A percentile compares a stretch with the other conserved stretches of the same genome.
These are phyloP conservation scores for Globisporangium polare DNA, from an alignment of 352 stramenopile genomes.

Conservation along the genomic window DNA sequence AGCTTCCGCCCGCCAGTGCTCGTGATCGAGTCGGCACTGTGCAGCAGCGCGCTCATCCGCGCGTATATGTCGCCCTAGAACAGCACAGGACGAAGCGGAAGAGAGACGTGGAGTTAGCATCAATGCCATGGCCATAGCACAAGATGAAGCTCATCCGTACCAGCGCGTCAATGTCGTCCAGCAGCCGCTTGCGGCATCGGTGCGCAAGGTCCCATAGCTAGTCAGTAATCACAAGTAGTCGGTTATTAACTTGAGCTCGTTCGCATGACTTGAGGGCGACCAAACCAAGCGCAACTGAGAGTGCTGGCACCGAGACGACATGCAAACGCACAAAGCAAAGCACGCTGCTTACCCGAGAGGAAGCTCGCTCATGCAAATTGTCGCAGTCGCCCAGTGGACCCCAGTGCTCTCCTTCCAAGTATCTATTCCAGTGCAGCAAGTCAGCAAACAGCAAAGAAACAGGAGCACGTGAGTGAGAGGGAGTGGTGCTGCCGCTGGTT, in stretches of 20 bases:
- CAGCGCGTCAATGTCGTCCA: slow-evolving; percentile 45
- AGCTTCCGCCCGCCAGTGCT: slow-evolving; percentile 21
- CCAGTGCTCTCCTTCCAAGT: slow-evolving; percentile 64
- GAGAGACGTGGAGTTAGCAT: not conserved
- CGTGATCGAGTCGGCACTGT: slow-evolving; percentile 10
- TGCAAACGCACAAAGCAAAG: no score
- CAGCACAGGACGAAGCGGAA: not conserved
- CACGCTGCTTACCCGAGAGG: slow-evolving; percentile 34
- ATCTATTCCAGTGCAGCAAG: slow-evolving; percentile 25
- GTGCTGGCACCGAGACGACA: not conserved
- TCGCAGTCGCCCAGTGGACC: slow-evolving; percentile 42
- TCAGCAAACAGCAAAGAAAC: not conserved
- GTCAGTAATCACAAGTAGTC: not conserved
- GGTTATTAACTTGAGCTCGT: not conserved
- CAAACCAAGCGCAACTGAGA: not conserved
- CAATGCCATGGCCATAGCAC: no score
- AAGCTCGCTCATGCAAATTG: slow-evolving; percentile 44
- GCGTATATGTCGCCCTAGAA: slow-evolving; percentile 35
- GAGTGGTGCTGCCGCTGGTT: not conserved
- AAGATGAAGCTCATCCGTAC: no score
- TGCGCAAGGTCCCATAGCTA: slow-evolving; percentile 74
- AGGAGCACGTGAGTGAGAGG: not conserved
- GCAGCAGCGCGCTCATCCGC: slow-evolving; percentile 38
- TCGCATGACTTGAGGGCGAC: not conserved
- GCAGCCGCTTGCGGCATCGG: slow-evolving; percentile 49